Base-by-base conservation (phyloP, 768 basidiomycete species). In the Podaxis sp. region DNA sequence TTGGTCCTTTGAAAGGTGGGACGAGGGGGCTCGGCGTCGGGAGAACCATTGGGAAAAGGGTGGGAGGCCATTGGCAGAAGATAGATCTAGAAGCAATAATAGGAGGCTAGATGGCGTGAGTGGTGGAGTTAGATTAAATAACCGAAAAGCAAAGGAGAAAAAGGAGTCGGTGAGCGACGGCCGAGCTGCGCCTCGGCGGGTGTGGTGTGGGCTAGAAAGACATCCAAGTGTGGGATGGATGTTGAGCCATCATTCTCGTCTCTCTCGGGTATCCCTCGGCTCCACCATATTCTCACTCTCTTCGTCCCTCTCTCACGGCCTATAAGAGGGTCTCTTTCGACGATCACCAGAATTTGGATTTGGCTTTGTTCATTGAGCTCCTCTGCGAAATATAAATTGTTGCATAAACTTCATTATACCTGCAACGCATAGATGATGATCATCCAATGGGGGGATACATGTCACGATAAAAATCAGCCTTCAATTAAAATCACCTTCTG, bases 181-280 rank as follows among this genome's bases (percentile, higher is more conserved):
- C 17, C 36, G 40, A 54, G 51, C 8, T 13, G 51, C 48, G 12
- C 8, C 19, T 42, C 48, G 30, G 22, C 38, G 57, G n/a, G 33
- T 33, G 48, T 33, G 61, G 42, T 46, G 15, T 30, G 33, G 38
- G 19, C 36, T 59, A 59, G 58, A 51, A 59, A 59, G 38, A 59
- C 58, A 59, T 59, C 19, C 36, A 59, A 51, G 48, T 52, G 58
- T 59, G 48, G 58, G 58, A 59, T 59, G 57, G 38, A 33, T 19
- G 22, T 33, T 59, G 30, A 38, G 19, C 57, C 57, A 59, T 59
- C 57, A 49, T 28, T 22, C 46, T 28, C 46, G 26, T 51, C 52
- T 19, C 53, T 33, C 24, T 44, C 61, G 61, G 60, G 61, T 62
- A 62, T 62, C 53, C 40, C n/a, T 63, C 61, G 54, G 54, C 44